Evolutionary conservation across 805 yeast species (phyloP).

Genomic region (Suhomyces tanzawaensis): DNA sequence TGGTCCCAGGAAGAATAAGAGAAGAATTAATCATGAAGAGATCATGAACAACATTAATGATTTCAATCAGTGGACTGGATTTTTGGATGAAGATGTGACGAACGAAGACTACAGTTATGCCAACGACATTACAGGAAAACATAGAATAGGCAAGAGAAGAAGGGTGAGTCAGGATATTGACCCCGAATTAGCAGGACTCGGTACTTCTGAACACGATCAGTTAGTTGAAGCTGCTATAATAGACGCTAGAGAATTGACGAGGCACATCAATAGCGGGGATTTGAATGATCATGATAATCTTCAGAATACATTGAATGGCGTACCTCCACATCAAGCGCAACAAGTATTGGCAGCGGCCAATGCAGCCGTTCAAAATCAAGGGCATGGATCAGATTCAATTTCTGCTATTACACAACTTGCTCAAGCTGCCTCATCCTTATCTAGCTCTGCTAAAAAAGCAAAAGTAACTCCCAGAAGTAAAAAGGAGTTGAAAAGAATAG

Average conservation of each 20-base stretch:
- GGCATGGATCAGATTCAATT: slow-evolving; percentile 13
- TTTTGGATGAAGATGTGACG: slow-evolving; percentile 23
- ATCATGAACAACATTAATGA: slow-evolving; percentile 46
- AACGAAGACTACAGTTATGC: slow-evolving; percentile 11
- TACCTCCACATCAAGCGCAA: slow-evolving; percentile 27
- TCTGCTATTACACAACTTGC: slow-evolving; percentile 29
- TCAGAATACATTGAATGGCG: slow-evolving; percentile 13
- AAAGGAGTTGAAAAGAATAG: slow-evolving; percentile 6
- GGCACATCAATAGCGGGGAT: slow-evolving; percentile 20
- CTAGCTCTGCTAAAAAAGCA: slow-evolving; percentile 8
- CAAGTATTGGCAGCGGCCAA: slow-evolving; percentile 28
- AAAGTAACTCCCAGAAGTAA: slow-evolving; percentile 6
- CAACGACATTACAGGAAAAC: slow-evolving; percentile 5
- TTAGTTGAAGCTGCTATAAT: slow-evolving; percentile 68
- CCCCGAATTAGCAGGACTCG: slow-evolving; percentile 38
- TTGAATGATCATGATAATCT: slow-evolving; percentile 6
- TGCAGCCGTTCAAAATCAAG: slow-evolving; percentile 21
- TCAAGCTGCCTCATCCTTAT: slow-evolving; percentile 24
- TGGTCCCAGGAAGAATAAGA: slow-evolving; percentile 10
- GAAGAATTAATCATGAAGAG: slow-evolving; percentile 32
- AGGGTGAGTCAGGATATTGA: slow-evolving; percentile 26
- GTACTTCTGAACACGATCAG: slow-evolving; percentile 54
- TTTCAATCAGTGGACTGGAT: slow-evolving; percentile 50
- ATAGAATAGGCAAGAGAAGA: slow-evolving; percentile 9
- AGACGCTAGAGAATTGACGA: slow-evolving; percentile 64